Percentiles rank a stretch among this genome's conserved stretches.
These are phyloP conservation scores for Omphalotus olearius DNA, from an alignment of 1,284 basidiomycete species.

Conservation along the genomic window DNA sequence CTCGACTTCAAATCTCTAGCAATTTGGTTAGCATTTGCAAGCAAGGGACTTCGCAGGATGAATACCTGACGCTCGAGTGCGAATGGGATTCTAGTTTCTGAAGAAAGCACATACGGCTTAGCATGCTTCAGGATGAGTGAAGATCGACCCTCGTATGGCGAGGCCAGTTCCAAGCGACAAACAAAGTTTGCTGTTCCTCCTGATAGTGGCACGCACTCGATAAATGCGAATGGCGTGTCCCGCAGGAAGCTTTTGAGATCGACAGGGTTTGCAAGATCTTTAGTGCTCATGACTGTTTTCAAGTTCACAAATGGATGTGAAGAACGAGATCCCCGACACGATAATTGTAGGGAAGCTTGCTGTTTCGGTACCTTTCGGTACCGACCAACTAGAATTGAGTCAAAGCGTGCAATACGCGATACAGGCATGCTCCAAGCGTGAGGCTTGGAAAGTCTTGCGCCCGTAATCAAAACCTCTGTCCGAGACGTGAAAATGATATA, in stretches of 20 bases:
- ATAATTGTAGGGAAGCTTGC: too few species aligned
- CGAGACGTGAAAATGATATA: neutral
- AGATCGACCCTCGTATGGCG: constrained; percentile 30
- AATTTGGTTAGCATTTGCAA: constrained; percentile 5
- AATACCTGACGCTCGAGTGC: constrained; percentile 50
- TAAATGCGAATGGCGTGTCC: constrained; percentile 34
- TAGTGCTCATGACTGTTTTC: neutral
- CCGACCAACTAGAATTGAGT: too few species aligned
- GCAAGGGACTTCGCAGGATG: neutral
- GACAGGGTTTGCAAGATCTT: constrained; percentile 30
- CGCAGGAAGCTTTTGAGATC: constrained; percentile 36
- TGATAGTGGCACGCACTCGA: constrained; percentile 29
- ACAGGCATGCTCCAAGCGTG: too few species aligned
- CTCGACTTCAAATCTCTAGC: constrained; percentile 45
- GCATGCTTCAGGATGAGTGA: constrained; percentile 58
- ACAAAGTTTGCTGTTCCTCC: constrained; percentile 53
- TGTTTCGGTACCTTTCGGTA: too few species aligned
- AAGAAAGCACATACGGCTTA: constrained; percentile 34
- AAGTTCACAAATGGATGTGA: neutral
- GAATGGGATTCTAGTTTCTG: constrained; percentile 28
- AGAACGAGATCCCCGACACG: too few species aligned
- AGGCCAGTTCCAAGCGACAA: constrained; percentile 42
- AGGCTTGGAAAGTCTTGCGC: neutral
- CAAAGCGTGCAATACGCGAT: too few species aligned
- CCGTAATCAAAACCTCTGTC: neutral